phyloP scores from a whole-genome alignment of 805 yeast species.

The Yamadazyma phyllophila region DNA sequence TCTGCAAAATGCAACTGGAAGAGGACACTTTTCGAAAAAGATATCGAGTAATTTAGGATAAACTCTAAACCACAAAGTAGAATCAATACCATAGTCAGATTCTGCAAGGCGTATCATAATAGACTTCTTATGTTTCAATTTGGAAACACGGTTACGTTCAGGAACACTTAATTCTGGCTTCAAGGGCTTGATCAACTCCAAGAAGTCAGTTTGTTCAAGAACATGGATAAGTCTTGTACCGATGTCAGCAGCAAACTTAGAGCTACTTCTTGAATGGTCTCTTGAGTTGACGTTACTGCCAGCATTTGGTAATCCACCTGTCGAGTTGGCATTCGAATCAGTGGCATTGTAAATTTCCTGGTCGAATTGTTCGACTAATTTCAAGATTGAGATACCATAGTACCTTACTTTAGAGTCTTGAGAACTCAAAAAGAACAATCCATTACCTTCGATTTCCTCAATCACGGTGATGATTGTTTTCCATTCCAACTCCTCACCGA shows the following conservation, averaged over 20 bases:
- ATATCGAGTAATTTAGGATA: slow-evolving; percentile 73
- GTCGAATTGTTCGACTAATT: slow-evolving; percentile 84
- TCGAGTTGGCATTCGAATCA: slow-evolving; percentile 18
- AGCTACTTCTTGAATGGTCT: slow-evolving; percentile 56
- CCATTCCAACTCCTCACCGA: slow-evolving; percentile 66
- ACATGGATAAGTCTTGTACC: slow-evolving; percentile 77
- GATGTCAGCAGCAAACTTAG: slow-evolving; percentile 73
- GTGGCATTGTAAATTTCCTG: slow-evolving; percentile 64
- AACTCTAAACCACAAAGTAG: slow-evolving; percentile 91
- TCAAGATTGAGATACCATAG: slow-evolving; percentile 70
- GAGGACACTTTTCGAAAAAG: slow-evolving; percentile 80
- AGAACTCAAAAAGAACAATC: slow-evolving; percentile 84
- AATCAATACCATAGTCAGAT: slow-evolving; percentile 91
- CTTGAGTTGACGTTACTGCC: background rate
- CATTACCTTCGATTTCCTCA: slow-evolving; percentile 96
- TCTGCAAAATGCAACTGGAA: slow-evolving; percentile 90
- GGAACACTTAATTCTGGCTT: slow-evolving; percentile 62
- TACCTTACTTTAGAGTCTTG: slow-evolving; percentile 76
- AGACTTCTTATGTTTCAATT: slow-evolving; percentile 62
- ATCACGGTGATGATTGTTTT: slow-evolving; percentile 78
- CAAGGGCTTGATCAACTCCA: slow-evolving; percentile 55
- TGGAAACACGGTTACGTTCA: slow-evolving; percentile 69
- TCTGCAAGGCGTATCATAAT: slow-evolving; percentile 78
- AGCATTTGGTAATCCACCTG: slow-evolving; percentile 8
- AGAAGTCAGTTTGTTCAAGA: slow-evolving; percentile 66